Evolutionary conservation across 1,284 basidiomycete species (phyloP).

Genomic region (Ustilago shanxiensis): DNA sequence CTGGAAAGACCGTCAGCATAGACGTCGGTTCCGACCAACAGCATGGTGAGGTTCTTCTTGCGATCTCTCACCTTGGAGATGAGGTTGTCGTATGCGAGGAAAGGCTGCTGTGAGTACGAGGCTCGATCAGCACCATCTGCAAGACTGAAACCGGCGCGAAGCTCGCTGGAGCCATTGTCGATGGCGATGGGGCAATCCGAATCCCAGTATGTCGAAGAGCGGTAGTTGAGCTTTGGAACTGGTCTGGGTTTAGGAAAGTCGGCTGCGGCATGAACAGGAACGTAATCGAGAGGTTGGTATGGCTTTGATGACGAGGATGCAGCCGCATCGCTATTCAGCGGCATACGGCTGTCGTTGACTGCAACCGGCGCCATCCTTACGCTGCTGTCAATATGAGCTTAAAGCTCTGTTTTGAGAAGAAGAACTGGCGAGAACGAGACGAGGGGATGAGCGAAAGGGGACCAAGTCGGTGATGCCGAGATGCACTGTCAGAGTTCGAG

Average conservation of each 20-base stretch:
- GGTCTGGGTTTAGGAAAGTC: slow-evolving; percentile 51
- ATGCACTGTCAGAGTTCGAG: background rate
- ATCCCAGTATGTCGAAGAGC: slow-evolving; percentile 53
- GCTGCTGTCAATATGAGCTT: background rate
- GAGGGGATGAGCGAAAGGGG: background rate
- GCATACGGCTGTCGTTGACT: slow-evolving; percentile 33
- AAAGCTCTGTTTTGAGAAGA: too few species aligned
- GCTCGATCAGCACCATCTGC: slow-evolving; percentile 57
- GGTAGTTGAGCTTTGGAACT: slow-evolving; percentile 45
- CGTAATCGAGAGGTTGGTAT: slow-evolving; percentile 49
- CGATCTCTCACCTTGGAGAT: slow-evolving; percentile 65
- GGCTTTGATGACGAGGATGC: slow-evolving; percentile 25
- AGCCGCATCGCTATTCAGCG: slow-evolving; percentile 10
- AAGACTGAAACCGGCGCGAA: slow-evolving; percentile 87
- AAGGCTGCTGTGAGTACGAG: slow-evolving; percentile 35
- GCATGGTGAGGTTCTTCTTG: slow-evolving; percentile 56
- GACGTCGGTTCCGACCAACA: slow-evolving; percentile 66
- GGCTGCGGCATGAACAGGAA: slow-evolving; percentile 37
- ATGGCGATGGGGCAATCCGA: slow-evolving; percentile 78
- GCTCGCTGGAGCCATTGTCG: slow-evolving; percentile 88
- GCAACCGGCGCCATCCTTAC: slow-evolving; percentile 49
- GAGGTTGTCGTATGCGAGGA: slow-evolving; percentile 61
- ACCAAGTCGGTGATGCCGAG: background rate
- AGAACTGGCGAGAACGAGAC: background rate
- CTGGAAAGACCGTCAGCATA: slow-evolving; percentile 63